Evolutionary conservation across 108 stramenopile species (phyloP), one percentile per base, ranked within the genome.

Genomic region (Mayamaea pseudoterrestris): DNA sequence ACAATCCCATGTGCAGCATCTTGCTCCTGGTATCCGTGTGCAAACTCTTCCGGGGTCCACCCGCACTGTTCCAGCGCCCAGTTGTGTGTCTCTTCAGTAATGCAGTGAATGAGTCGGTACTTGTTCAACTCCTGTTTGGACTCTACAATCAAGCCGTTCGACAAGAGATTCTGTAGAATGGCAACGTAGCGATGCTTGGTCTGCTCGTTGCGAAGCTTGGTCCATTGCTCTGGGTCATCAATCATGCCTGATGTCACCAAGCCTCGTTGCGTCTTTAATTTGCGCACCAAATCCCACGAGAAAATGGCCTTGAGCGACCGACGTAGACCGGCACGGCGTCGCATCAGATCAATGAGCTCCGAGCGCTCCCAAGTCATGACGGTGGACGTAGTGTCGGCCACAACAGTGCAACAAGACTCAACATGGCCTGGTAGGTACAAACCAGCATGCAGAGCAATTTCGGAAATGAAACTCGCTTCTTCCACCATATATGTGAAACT

Each of bases 221-320:
- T 82, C 89, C 83, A 85, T 30, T 53, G 43, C 34, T 66, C 67
- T 7, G 76, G 55, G 47, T 90, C 73, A 9, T 69, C 47, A n/a
- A 83, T 59, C 23, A 53, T 14, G 18, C 66, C 71, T 12, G 57
- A 53, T 0, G 69, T 47, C n/a, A 83, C 41, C 52, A 80, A 44
- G 14, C 48, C 49, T 30, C 89, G 58, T 57, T 90, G 89, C 0
- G 46, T 49, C 53, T 90, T 90, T 11, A 90, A 56, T 51, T 90
- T 90, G 29, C 80, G 78, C 0, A 90, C 79, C 60, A 90, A 80
- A 58, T 90, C 89, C 83, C 83, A 90, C 47, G 63, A 68, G 35
- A 90, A 45, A 21, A 65, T 66, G 0, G 80, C 73, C 63, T 83
- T 77, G 35, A 90, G 35, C 7, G 83, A 55, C 7, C 68, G 70